Evolutionary conservation across 495 filamentous ascomycete species (phyloP), one percentile per base, ranked within the genome.

Genomic region (Trichoderma reesei): DNA sequence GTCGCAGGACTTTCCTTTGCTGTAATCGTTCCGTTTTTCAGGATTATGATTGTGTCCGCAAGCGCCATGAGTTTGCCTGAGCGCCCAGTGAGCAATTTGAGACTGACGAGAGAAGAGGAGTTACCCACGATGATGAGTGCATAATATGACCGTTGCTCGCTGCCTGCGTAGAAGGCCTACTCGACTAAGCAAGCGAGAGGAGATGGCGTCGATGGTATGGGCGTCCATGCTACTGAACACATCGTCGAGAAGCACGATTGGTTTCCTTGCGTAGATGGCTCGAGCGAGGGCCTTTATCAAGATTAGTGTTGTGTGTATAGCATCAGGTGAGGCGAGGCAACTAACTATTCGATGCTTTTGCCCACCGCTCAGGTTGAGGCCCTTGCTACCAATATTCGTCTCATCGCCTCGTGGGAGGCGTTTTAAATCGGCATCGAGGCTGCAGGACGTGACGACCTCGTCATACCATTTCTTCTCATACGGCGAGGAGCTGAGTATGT

Each of bases 341-440:
- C 59, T 38, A 13, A 61, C 59, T 14, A 89, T 76, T 11, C 86
- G 75, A 67, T 89, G 86, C 65, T 81, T 83, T 67, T 90, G 87
- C 0, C 87, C 87, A 5, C 85, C 85, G 66, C 82, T 85, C 13
- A 90, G 74, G 5, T 79, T 79, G 56, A 87, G 77, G 0, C 86
- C 87, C 65, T 83, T 83, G 73, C 81, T 86, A 8, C 86, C 86
- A 64, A 88, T 80, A 46, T n/a, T 18, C 3, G 83, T 88, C 41
- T 79, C 71, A 67, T 90, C 85, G 0, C 81, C 84, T 14, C 75
- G 71, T 5, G 82, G 79, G n/a, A 88, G 68, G 11, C 74, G 66
- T 16, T 65, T 71, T 42, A 88, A 70, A 69, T 88, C 86, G 56
- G 79, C 73, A 5, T 76, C 76, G 14, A 91, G 74, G 60, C 79